Percentiles rank a stretch among this genome's conserved stretches.
phyloP scores from a whole-genome alignment of 306 rosid genomes.

The Corylus avellana region DNA sequence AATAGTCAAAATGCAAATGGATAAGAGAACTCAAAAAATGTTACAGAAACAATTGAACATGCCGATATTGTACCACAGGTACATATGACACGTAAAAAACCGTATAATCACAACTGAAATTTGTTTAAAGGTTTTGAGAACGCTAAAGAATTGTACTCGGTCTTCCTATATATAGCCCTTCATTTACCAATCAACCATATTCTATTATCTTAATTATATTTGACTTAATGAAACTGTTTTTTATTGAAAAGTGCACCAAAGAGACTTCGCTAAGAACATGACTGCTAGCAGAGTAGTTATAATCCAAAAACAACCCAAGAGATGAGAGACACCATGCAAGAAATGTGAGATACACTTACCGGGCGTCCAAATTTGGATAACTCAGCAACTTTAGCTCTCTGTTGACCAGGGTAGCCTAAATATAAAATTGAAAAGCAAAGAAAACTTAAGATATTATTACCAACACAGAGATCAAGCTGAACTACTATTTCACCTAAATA shows the following conservation, averaged over 20 bases:
- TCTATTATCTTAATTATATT: not conserved
- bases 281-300: conserved; percentile 1
- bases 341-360: conserved; percentile 49
- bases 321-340: conserved; percentile 19
- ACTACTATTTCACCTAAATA: not conserved
- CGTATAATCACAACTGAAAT: not conserved
- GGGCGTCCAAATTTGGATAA: conserved; percentile 90
- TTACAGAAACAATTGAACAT: not conserved
- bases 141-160: not conserved
- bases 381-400: conserved; percentile 71
- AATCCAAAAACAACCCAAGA: conserved; percentile 14
- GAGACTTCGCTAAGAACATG: not conserved
- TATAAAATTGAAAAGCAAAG: conserved; percentile 24
- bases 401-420: conserved; percentile 80
- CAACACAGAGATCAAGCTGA: not conserved
- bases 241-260: not conserved
- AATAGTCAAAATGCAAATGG: conserved; percentile 17
- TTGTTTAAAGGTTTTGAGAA: not conserved
- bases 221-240: not conserved
- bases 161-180: not conserved
- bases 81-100: no score
- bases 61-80: not conserved
- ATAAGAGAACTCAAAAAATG: conserved; percentile 2
- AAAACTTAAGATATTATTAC: not conserved
- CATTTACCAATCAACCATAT: not conserved